A percentile compares a stretch with the other conserved stretches of the same genome.
These are phyloP conservation scores for Vitis amurensis DNA, from an alignment of 164 flowering plant genomes.

Conservation along the genomic window DNA sequence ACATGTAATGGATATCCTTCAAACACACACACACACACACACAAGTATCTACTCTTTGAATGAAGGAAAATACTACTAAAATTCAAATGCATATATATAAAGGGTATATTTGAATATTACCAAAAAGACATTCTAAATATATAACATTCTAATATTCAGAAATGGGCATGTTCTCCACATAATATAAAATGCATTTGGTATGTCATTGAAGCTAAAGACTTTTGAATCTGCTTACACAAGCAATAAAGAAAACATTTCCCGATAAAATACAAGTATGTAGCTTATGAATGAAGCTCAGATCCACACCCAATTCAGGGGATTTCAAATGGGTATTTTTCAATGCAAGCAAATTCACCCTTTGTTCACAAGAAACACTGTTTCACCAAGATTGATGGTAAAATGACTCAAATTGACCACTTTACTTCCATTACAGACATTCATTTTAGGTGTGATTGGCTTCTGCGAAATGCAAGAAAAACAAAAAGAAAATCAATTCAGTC, in stretches of 20 bases:
- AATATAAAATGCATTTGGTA: neutral
- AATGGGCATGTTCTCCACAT: neutral
- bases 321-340: neutral
- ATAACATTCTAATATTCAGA: too few relatives aligned
- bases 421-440: neutral
- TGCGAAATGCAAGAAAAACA: neutral
- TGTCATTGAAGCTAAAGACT: neutral
- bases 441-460: neutral
- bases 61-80: too few relatives aligned
- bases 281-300: constrained; percentile 1
- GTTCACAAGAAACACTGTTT: constrained; percentile 7
- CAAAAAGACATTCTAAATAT: too few relatives aligned
- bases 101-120: neutral
- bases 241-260: neutral
- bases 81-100: neutral
- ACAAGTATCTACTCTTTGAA: too few relatives aligned
- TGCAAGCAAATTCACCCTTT: constrained; percentile 23
- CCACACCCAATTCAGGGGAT: neutral
- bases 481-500: neutral
- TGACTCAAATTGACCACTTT: neutral
- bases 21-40: neutral
- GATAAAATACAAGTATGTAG: neutral
- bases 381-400: constrained; percentile 18
- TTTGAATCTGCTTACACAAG: neutral
- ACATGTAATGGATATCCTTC: neutral